A percentile compares a stretch with the other conserved stretches of the same genome.
These are phyloP conservation scores for Lenzites betulinus DNA, from an alignment of 768 basidiomycete genomes.

Conservation along the genomic window DNA sequence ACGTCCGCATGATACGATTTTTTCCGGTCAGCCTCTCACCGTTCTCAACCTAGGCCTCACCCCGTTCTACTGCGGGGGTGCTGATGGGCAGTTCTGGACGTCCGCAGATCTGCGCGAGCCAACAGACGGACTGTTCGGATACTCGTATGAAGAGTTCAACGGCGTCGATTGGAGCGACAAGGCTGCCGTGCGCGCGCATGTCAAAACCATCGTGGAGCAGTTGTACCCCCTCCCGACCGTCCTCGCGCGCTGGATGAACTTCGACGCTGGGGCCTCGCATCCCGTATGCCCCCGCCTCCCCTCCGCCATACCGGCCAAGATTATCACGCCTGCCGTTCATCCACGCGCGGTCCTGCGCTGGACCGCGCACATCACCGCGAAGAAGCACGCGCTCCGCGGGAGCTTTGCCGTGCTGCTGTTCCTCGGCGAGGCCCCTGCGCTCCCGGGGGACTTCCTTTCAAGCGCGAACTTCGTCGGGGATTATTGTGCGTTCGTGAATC, in stretches of 20 bases:
- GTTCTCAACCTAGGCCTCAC: slow-evolving; percentile 38
- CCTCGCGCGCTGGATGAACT: not conserved
- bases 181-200: slow-evolving; percentile 32
- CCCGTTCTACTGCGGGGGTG: slow-evolving; percentile 44
- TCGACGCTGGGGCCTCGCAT: not conserved
- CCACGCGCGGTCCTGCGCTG: slow-evolving; percentile 34
- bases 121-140: slow-evolving; percentile 35
- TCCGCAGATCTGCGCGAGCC: slow-evolving; percentile 36
- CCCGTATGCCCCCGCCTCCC: not conserved
- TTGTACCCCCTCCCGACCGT: slow-evolving; percentile 27
- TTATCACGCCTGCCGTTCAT: not conserved
- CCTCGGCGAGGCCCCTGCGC: slow-evolving; percentile 43
- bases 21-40: not conserved
- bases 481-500: slow-evolving; percentile 45
- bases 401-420: slow-evolving; percentile 48
- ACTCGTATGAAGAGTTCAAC: slow-evolving; percentile 54
- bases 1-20: not conserved
- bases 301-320: not conserved
- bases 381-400: slow-evolving; percentile 43
- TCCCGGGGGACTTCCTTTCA: slow-evolving; percentile 27
- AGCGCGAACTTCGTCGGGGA: slow-evolving; percentile 38
- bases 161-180: slow-evolving; percentile 35
- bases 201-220: slow-evolving; percentile 35
- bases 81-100: slow-evolving; percentile 39
- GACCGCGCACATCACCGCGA: slow-evolving; percentile 42